A percentile compares a stretch with the other conserved stretches of the same genome.
phyloP scores from a whole-genome alignment of 306 rosid genomes.

The Cucurbita argyrosperma region DNA sequence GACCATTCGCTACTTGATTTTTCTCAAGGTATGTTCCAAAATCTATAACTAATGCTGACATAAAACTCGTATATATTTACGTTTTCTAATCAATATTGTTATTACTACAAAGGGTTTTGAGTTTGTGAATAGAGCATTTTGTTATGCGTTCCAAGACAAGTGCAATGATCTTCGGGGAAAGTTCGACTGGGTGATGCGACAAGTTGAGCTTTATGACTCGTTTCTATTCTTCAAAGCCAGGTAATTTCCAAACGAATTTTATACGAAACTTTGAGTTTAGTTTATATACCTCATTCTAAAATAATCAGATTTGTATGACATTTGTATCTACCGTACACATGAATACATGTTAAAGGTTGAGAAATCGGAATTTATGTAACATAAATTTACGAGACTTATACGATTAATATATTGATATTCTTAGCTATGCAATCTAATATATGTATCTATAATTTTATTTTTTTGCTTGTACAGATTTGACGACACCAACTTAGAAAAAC shows the following conservation, averaged over 20 bases:
- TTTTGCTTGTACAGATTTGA: slow-evolving; percentile 34
- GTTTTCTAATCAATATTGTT: neutral
- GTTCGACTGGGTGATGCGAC: slow-evolving; percentile 36
- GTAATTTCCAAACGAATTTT: slow-evolving; percentile 9
- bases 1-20: slow-evolving; percentile 44
- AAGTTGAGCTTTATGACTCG: slow-evolving; percentile 65
- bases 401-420: neutral
- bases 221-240: slow-evolving; percentile 60
- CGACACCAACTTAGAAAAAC: slow-evolving; percentile 36
- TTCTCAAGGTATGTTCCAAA: slow-evolving; percentile 30
- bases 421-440: neutral
- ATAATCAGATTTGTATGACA: neutral
- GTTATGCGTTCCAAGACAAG: slow-evolving; percentile 35
- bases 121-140: slow-evolving; percentile 40
- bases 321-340: no score
- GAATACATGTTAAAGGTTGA: no score
- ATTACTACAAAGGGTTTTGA: slow-evolving; percentile 33
- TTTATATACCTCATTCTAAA: no score
- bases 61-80: neutral
- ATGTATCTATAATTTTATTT: neutral
- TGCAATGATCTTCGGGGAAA: slow-evolving; percentile 30
- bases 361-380: no score
- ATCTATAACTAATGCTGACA: neutral
- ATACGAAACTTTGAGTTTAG: no score
- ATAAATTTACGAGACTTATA: neutral